Evolutionary conservation across 306 rosid genomes (phyloP), one percentile per base, ranked within the genome.

Genomic region (Canavalia ensiformis): DNA sequence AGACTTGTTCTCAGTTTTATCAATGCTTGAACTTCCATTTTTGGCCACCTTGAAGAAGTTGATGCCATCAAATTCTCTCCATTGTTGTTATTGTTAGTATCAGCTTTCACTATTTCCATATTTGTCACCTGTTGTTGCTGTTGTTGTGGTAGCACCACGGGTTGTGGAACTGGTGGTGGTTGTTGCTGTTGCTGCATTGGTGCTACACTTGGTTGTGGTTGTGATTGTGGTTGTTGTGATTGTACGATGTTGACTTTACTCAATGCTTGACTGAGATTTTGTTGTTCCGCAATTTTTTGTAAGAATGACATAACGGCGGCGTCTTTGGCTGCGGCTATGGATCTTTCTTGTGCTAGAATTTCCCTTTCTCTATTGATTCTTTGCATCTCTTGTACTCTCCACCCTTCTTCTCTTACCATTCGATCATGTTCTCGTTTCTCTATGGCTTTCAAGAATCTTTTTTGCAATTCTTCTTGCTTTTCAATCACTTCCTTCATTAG

Each of bases 31-130:
- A 95, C 92, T 87, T 95, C 99, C 57, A 75, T 83, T 77, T 90
- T 95, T 18, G 99, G 99, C 99, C 99, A 95, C 81, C 98, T 80
- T 1, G 99, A 95, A 0, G 94, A 77, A 79, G 93, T 88, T 1
- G 79, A 31, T 0, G 64, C 4, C 51, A 37, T 55, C 8, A 34
- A 42, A 33, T 57, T 85, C 76, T 82, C 90, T 0, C 80, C 90
- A 3, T 78, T 77, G 3, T 68, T 66, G 2, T 67, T 44, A 6
- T 45, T 45, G 11, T 65, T 83, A 1, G 67, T 71, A 31, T 73
- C 86, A 7, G 0, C 8, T 74, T 57, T 86, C 1, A 56, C 84
- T 10, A 81, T 81, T 68, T 88, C 94, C 80, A 80, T 54, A 57
- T 31, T 82, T 3, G 82, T 72, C 44, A 69, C 75, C n/a, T 10